A percentile compares a stretch with the other conserved stretches of the same genome.
Evolutionary conservation across 2,329 filamentous ascomycete species (phyloP).

Genomic region (Apiospora koreana): DNA sequence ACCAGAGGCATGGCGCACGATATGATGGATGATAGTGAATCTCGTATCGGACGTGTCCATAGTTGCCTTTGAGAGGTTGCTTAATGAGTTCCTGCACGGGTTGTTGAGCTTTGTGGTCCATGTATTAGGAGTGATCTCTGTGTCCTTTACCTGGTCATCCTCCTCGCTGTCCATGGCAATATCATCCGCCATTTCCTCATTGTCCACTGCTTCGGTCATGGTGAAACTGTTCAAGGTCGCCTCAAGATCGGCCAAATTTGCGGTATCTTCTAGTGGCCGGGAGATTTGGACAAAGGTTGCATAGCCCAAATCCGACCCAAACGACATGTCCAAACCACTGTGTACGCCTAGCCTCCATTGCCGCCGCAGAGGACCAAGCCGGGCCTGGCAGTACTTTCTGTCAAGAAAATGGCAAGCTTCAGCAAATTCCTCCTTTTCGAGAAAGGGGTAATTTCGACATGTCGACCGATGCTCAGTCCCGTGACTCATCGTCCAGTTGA

Average conservation of each 20-base stretch:
- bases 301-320: constrained; percentile 43
- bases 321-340: constrained; percentile 50
- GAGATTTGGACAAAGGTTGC: constrained; percentile 59
- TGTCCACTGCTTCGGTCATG: constrained; percentile 33
- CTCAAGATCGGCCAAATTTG: constrained; percentile 47
- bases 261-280: constrained; percentile 48
- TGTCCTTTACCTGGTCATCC: constrained; percentile 47
- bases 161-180: constrained; percentile 47
- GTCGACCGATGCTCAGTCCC: constrained; percentile 30
- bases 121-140: neutral
- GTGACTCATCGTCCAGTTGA: neutral
- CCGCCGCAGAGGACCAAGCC: constrained; percentile 53
- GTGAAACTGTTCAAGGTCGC: constrained; percentile 47
- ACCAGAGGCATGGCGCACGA: constrained; percentile 74
- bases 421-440: constrained; percentile 63
- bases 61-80: constrained; percentile 26
- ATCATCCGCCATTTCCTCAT: constrained; percentile 17
- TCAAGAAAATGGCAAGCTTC: constrained; percentile 66
- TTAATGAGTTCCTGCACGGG: constrained; percentile 39
- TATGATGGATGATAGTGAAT: constrained; percentile 77
- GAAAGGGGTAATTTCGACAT: constrained; percentile 60
- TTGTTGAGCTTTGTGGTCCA: constrained; percentile 8
- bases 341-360: constrained; percentile 57
- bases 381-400: constrained; percentile 58
- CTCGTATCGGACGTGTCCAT: constrained; percentile 65